Percentiles rank a stretch among this genome's conserved stretches.
Evolutionary conservation across 129 eudicot species (phyloP).

Genomic region (Dittrichia graveolens): DNA sequence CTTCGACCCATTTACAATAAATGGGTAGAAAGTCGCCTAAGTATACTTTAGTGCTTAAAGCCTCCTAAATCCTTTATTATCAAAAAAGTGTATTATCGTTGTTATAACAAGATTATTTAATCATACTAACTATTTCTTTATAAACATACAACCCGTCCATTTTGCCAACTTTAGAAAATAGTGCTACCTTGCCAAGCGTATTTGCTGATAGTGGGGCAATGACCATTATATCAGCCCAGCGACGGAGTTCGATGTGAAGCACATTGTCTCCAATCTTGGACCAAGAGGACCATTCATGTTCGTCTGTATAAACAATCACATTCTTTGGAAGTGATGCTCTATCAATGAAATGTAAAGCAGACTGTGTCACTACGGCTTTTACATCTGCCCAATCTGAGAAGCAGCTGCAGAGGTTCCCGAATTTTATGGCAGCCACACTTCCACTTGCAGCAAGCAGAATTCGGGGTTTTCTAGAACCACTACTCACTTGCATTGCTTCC

Average conservation of each 20-base stretch:
- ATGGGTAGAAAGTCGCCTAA: too few relatives aligned
- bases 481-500: conserved; percentile 35
- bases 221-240: conserved; percentile 95
- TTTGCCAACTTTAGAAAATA: neutral
- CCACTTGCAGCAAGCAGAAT: conserved; percentile 91
- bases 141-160: neutral
- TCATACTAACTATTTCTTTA: neutral
- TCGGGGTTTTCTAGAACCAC: conserved; percentile 59
- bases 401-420: conserved; percentile 81
- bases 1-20: neutral
- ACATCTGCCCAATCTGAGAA: conserved; percentile 95
- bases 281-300: conserved; percentile 92
- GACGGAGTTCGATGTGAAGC: conserved; percentile 85
- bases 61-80: neutral
- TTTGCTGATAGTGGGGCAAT: conserved; percentile 94
- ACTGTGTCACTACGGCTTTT: conserved; percentile 74
- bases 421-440: conserved; percentile 93
- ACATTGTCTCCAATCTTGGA: conserved; percentile 74
- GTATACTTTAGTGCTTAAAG: neutral
- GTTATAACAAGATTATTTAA: neutral
- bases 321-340: conserved; percentile 59
- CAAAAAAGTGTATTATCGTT: neutral
- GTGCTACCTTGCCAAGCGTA: conserved; percentile 81
- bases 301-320: conserved; percentile 74
- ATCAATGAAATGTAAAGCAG: conserved; percentile 81